Conservation (phyloP, 208 protist genomes). For the Strigomonas culicis region DNA sequence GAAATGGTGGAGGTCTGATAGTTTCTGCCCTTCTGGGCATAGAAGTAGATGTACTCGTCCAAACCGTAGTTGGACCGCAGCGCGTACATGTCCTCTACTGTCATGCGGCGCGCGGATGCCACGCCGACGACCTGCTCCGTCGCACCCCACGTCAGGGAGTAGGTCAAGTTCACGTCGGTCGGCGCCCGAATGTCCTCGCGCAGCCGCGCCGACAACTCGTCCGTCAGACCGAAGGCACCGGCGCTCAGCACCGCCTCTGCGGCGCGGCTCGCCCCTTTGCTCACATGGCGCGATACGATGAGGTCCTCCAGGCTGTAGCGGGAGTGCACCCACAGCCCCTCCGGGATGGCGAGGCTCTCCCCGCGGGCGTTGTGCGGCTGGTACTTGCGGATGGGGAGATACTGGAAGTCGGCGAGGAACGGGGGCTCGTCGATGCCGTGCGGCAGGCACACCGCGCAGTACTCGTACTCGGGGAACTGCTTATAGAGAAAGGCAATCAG, state of each 20-base stretch:
- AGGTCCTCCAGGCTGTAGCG: constrained; percentile 29
- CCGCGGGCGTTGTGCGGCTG: constrained; percentile 67
- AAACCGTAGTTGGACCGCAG: constrained; percentile 84
- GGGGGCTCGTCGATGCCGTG: constrained; percentile 72
- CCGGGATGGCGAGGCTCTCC: constrained; percentile 50
- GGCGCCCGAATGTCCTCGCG: constrained; percentile 6
- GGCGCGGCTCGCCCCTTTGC: constrained; percentile 4
- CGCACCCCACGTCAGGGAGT: constrained; percentile 18
- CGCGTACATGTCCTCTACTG: constrained; percentile 70
- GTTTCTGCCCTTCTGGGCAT: constrained; percentile 44
- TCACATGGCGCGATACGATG: constrained; percentile 2
- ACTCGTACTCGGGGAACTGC: constrained; percentile 76
- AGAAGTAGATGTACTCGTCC: constrained; percentile 78
- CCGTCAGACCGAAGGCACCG: constrained; percentile 15
- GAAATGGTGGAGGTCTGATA: constrained; percentile 66
- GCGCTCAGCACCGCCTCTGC: constrained; percentile 22
- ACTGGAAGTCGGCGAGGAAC: constrained; percentile 66
- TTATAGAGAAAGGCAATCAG: constrained; percentile 72
- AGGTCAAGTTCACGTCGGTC: constrained; percentile 14
- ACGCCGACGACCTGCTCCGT: constrained; percentile 44
- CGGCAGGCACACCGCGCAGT: constrained; percentile 58
- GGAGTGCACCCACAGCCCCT: constrained; percentile 78
- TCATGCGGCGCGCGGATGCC: constrained; percentile 46
- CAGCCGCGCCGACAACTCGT: constrained; percentile 15
- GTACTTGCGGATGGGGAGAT: constrained; percentile 78